Base-by-base conservation (phyloP, 305 asterid species). In the Fraxinus floribunda region DNA sequence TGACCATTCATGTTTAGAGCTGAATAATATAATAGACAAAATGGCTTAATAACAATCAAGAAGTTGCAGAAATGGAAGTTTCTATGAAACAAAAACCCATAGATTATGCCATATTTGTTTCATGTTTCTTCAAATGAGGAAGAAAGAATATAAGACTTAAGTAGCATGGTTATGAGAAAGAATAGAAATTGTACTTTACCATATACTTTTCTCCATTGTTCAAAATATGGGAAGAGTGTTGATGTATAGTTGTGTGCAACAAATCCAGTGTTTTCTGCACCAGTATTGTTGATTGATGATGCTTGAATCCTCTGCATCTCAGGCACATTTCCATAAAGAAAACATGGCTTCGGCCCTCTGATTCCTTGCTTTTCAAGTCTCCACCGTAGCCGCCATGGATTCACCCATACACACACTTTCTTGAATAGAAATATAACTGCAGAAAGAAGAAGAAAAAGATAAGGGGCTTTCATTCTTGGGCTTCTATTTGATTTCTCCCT, bases 181-280 rank as follows among this genome's bases (percentile, higher is more conserved):
- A 64, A 2, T 16, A 36, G 4, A 16, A 16, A 26, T 4, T 13
- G 11, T 41, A 57, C 44, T 13, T 85, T 88, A 94, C 97, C 98
- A 38, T 89, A 91, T 85, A 88, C 76, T 85, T 92, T 93, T 79
- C 98, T 88, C 98, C 98, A 94, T 44, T 90, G 92, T 46, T 92
- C 97, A 46, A 94, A 94, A 86, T 94, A 92, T n/a, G 98, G 98
- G 57, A 94, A 94, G 84, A 94, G 91, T 1, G 94, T 90, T 30
- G 97, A 89, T 7, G 97, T 92, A 82, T 94, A 94, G 52, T 93
- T 96, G 86, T 94, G 98, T 22, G 93, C 98, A 10, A 93, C 89
- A 66, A 90, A 88, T 70, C 90, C 94, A 76, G 85, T 89, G 60
- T 79, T 60, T 0, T 80, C 49, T 0, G 79, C 84, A 73, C 24